Base-by-base conservation (phyloP, 2,329 filamentous ascomycete genomes). In the Calonectria hongkongensis region DNA sequence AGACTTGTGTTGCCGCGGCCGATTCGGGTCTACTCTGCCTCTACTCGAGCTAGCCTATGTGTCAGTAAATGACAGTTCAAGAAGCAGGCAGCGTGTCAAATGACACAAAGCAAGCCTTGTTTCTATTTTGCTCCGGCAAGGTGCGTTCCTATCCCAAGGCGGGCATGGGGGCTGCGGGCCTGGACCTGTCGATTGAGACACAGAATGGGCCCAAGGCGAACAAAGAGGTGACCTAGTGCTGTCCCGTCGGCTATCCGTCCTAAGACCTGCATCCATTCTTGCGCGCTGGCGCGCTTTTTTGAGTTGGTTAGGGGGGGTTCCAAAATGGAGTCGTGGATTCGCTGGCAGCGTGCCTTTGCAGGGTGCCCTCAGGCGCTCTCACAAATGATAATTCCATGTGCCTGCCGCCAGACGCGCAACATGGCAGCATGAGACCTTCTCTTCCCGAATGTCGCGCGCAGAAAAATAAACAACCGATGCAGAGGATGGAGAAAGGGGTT, bases 341-440 rank as follows among this genome's bases (percentile, higher is more conserved):
- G 54, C 33, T 60, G 54, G 66, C 66, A 69, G 58, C 56, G 47
- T 65, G 60, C 67, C 60, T 62, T 66, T 70, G 68, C 68, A 66
- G 63, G 48, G 47, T 66, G 48, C 68, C 45, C 25, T 30, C 45
- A 47, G 36, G n/a, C 56, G 56, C 56, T 21, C 9, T 50, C 50
- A 60, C 62, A 56, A 56, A 65, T 70, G 67, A 65, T 41, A 50
- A 56, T 70, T 47, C 45, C 69, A 67, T 64, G 56, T 67, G 69
- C 45, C 69, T 62, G 47, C 69, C 63, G 63, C 47, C 63, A 67
- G 54, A 67, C 69, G 64, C 69, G 54, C 43, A 45, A 63, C 64
- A 71, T 67, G 33, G 33, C 10, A 36, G 10, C 10, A 51, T 56
- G 27, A 33, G 25, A 18, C n/a, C 33, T 4, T 4, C n/a, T 54